Conservation (phyloP, 306 rosid genomes). For the Calophaca sinica region DNA sequence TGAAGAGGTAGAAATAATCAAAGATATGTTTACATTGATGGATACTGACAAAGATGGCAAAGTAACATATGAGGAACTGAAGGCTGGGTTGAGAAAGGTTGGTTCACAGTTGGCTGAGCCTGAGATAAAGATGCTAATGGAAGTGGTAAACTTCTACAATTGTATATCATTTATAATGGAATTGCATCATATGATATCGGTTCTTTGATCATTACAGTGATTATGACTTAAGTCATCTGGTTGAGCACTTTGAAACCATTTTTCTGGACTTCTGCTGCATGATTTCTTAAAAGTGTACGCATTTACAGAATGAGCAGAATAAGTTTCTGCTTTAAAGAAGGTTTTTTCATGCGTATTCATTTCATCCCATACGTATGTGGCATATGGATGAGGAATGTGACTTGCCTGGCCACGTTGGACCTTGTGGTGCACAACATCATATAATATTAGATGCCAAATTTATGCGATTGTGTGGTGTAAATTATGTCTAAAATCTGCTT, state of each 20-base stretch:
- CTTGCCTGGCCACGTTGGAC: background rate
- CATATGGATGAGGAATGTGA: background rate
- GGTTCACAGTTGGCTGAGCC: constrained; percentile 97
- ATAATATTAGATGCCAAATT: too few relatives aligned
- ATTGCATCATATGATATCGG: constrained; percentile 21
- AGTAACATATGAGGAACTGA: constrained; percentile 83
- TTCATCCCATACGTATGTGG: background rate
- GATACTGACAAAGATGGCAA: constrained; percentile 88
- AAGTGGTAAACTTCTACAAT: constrained; percentile 72
- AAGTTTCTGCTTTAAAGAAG: background rate
- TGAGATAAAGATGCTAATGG: constrained; percentile 97
- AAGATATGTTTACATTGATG: constrained; percentile 91
- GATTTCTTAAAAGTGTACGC: background rate
- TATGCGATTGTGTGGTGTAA: too few relatives aligned
- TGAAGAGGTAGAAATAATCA: constrained; percentile 94
- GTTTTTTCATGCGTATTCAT: background rate
- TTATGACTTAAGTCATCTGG: background rate
- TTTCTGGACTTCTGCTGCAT: constrained; percentile 32
- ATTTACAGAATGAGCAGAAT: background rate
- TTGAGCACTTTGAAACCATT: constrained; percentile 40
- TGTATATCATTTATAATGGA: background rate
- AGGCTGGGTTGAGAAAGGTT: constrained; percentile 80
- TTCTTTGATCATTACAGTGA: constrained; percentile 12
- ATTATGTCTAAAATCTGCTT: too few relatives aligned
- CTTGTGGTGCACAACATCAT: background rate